Evolutionary conservation across 2,329 filamentous ascomycete genomes (phyloP).

Genomic region (Macroventuria anomochaeta): DNA sequence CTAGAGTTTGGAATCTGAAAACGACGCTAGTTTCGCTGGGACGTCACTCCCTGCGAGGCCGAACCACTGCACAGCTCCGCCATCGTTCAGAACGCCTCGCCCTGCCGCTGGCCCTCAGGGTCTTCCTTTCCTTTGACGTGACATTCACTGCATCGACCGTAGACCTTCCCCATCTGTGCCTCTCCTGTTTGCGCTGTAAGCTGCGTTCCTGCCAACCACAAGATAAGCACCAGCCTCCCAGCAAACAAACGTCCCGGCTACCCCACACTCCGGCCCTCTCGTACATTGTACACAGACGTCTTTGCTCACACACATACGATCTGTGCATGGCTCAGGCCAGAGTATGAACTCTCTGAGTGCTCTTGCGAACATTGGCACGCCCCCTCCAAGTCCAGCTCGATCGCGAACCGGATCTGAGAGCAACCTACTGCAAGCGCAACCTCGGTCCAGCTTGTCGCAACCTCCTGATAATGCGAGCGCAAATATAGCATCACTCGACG

Average conservation of each 20-base stretch:
- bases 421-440: conserved; percentile 48
- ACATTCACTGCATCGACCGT: conserved; percentile 4
- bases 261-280: conserved; percentile 6
- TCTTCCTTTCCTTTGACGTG: conserved; percentile 13
- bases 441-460: conserved; percentile 29
- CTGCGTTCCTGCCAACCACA: conserved; percentile 17
- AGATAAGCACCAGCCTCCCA: conserved; percentile 19
- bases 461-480: conserved; percentile 46
- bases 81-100: conserved; percentile 16
- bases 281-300: not conserved
- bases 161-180: not conserved
- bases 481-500: conserved; percentile 29
- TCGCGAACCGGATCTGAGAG: conserved; percentile 62
- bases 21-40: conserved; percentile 3
- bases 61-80: conserved; percentile 15
- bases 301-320: not conserved
- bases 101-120: conserved; percentile 19
- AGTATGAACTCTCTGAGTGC: conserved; percentile 98
- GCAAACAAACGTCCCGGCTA: conserved; percentile 12
- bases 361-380: conserved; percentile 75
- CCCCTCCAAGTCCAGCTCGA: conserved; percentile 57
- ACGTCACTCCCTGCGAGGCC: conserved; percentile 14
- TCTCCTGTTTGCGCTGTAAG: conserved; percentile 3
- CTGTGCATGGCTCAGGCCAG: conserved; percentile 56
- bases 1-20: not conserved